Percentiles rank a stretch among this genome's conserved stretches.
Conservation (phyloP, 371 early-diverging fungal species). For the Saksenaea oblongispora region DNA sequence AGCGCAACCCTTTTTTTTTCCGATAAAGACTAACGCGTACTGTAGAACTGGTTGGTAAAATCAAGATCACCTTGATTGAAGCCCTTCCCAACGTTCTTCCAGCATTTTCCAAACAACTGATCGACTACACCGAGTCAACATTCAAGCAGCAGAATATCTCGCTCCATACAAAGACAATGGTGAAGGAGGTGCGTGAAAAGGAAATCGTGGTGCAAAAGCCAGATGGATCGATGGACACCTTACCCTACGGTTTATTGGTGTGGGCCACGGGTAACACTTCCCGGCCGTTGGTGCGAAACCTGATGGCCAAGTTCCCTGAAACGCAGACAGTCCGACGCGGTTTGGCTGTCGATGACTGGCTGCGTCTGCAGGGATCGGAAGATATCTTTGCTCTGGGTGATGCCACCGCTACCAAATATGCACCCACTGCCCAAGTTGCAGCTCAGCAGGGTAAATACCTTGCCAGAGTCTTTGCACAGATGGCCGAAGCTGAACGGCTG, state of each 20-base stretch:
- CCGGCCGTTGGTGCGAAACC: constrained; percentile 67
- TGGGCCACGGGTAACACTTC: constrained; percentile 93
- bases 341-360: constrained; percentile 78
- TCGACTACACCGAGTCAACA: constrained; percentile 83
- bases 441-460: constrained; percentile 84
- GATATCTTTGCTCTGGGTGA: constrained; percentile 86
- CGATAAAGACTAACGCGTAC: not conserved
- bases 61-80: constrained; percentile 86
- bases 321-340: constrained; percentile 79
- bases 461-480: constrained; percentile 62
- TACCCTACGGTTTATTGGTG: constrained; percentile 84
- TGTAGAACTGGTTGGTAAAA: constrained; percentile 66
- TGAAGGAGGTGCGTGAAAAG: constrained; percentile 80
- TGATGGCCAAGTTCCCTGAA: constrained; percentile 67
- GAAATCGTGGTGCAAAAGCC: constrained; percentile 71
- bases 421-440: constrained; percentile 90
- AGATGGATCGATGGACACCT: constrained; percentile 59
- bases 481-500: constrained; percentile 46
- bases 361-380: constrained; percentile 69
- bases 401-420: constrained; percentile 75
- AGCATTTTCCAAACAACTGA: constrained; percentile 81
- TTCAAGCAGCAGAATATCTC: constrained; percentile 82
- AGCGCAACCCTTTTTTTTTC: not conserved
- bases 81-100: constrained; percentile 83
- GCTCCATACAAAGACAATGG: constrained; percentile 81